Conservation (phyloP, 192 early-diverging fungal genomes). For the Umbelopsis vinacea region DNA sequence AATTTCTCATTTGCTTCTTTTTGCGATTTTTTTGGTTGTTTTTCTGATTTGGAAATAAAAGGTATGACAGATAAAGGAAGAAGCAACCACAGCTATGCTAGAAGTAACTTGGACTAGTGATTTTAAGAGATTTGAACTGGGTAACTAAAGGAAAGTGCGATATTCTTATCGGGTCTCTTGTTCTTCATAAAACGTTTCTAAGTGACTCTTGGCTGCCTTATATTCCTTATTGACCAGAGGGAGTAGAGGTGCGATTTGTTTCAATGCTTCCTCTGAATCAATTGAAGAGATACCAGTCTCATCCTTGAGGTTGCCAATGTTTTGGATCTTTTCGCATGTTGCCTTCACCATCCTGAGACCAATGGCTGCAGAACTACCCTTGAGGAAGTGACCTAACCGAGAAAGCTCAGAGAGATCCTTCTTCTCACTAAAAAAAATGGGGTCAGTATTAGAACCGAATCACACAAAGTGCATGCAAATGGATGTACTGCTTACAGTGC, state of each 20-base stretch:
- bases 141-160: background rate
- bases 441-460: background rate
- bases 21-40: background rate
- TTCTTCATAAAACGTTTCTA: conserved; percentile 70
- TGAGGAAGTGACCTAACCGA: conserved; percentile 88
- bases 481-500: conserved; percentile 57
- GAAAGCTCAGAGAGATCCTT: conserved; percentile 75
- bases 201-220: conserved; percentile 68
- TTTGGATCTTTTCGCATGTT: conserved; percentile 90
- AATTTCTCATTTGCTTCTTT: background rate
- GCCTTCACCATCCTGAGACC: conserved; percentile 80
- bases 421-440: conserved; percentile 38
- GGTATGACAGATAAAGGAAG: background rate
- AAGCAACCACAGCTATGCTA: background rate
- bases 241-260: conserved; percentile 58
- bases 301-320: conserved; percentile 70
- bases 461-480: background rate
- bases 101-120: background rate
- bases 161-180: conserved; percentile 30
- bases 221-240: conserved; percentile 69
- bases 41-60: background rate
- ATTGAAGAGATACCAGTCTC: conserved; percentile 54
- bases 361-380: conserved; percentile 87
- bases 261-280: conserved; percentile 59
- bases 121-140: background rate